These are phyloP conservation scores for Neonectria coccinea DNA, from an alignment of 2,329 filamentous ascomycete species.

Conservation along the genomic window DNA sequence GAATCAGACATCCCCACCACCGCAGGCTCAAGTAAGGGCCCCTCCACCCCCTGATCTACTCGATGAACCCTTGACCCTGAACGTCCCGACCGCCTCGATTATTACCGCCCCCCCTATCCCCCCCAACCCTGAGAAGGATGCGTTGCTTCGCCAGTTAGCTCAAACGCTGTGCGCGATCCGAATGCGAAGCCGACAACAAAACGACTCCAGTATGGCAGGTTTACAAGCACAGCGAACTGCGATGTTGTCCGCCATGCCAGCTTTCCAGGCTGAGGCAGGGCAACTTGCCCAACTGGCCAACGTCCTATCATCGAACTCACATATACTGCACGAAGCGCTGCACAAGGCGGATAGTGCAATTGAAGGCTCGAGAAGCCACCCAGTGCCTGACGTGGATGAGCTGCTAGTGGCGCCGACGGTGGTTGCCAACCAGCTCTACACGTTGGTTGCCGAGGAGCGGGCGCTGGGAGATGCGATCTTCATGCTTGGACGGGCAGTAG, in stretches of 20 bases:
- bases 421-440: constrained; percentile 92
- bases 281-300: constrained; percentile 77
- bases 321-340: constrained; percentile 81
- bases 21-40: constrained; percentile 38
- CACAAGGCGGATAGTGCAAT: constrained; percentile 83
- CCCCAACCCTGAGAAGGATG: constrained; percentile 95
- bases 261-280: constrained; percentile 79
- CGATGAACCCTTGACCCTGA: constrained; percentile 67
- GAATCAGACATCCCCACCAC: constrained; percentile 41
- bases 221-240: constrained; percentile 83
- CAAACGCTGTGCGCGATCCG: constrained; percentile 76
- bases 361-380: constrained; percentile 74
- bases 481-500: constrained; percentile 79
- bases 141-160: constrained; percentile 81
- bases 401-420: constrained; percentile 93
- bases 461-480: constrained; percentile 90
- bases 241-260: constrained; percentile 75
- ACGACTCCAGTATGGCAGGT: constrained; percentile 78
- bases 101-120: constrained; percentile 85
- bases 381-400: constrained; percentile 85
- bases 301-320: constrained; percentile 80
- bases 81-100: constrained; percentile 61
- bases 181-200: constrained; percentile 76
- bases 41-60: constrained; percentile 64
- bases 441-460: constrained; percentile 87